Conservation (phyloP, 257 asterid species). For the Solanum virginianum region DNA sequence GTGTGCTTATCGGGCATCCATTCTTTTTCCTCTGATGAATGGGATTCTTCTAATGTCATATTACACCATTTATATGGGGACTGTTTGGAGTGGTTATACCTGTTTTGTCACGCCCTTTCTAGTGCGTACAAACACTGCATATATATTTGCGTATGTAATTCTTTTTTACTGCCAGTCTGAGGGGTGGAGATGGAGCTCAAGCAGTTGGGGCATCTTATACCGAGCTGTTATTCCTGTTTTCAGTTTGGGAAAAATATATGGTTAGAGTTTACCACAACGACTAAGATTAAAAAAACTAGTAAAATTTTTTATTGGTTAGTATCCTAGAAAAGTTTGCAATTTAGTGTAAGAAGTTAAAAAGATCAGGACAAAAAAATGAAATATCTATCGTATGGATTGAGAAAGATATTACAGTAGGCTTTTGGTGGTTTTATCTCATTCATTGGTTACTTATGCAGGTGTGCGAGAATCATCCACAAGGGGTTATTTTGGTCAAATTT, state of each 20-base stretch:
- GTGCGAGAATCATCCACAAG: constrained; percentile 88
- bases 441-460: constrained; percentile 34
- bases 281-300: not conserved
- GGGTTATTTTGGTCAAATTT: constrained; percentile 73
- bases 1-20: not conserved
- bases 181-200: not conserved
- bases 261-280: not conserved
- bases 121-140: not conserved
- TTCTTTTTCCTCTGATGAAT: not conserved
- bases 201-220: not conserved
- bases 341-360: not conserved
- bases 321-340: not conserved
- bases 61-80: not conserved
- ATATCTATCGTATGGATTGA: not conserved
- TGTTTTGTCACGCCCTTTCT: not conserved
- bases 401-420: not conserved
- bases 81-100: not conserved
- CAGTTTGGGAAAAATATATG: not conserved
- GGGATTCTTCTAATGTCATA: not conserved
- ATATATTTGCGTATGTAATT: not conserved
- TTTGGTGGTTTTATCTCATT: not conserved
- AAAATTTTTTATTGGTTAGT: not conserved
- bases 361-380: not conserved
- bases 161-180: not conserved
- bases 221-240: not conserved